These are phyloP conservation scores for Mucor indicus DNA, from an alignment of 371 early-diverging fungal species.

Conservation along the genomic window DNA sequence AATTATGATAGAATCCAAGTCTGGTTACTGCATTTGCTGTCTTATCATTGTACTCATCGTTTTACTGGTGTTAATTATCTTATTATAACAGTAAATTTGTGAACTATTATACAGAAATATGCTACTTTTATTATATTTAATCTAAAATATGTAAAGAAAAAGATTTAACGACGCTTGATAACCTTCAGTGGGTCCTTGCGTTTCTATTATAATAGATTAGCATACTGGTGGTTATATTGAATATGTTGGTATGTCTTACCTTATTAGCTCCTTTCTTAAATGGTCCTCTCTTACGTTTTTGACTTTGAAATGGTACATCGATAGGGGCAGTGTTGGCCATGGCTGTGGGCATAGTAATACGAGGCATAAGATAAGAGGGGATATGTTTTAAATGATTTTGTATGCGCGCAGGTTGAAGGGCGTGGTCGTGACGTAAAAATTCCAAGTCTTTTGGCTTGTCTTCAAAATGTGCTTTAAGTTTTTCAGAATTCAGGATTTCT, in stretches of 20 bases:
- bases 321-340: slow-evolving; percentile 9
- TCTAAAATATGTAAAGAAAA: too few relatives aligned
- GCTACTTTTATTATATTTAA: not conserved
- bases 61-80: slow-evolving; percentile 54
- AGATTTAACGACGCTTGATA: slow-evolving; percentile 29
- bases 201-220: slow-evolving; percentile 31
- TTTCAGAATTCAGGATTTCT: slow-evolving; percentile 92
- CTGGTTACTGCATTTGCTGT: slow-evolving; percentile 40
- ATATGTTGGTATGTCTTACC: slow-evolving; percentile 3
- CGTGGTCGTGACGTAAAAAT: slow-evolving; percentile 89
- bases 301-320: slow-evolving; percentile 29
- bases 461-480: slow-evolving; percentile 94
- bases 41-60: slow-evolving; percentile 58
- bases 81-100: too few relatives aligned
- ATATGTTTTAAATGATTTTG: slow-evolving; percentile 90
- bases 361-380: slow-evolving; percentile 87
- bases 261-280: slow-evolving; percentile 19
- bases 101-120: too few relatives aligned
- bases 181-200: slow-evolving; percentile 60
- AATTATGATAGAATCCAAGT: not conserved
- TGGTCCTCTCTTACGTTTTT: slow-evolving; percentile 26
- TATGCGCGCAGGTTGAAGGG: slow-evolving; percentile 76
- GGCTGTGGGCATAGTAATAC: slow-evolving; percentile 47
- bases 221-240: not conserved
- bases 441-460: slow-evolving; percentile 93